Evolutionary conservation across 805 yeast genomes (phyloP).

Genomic region (Kuraishia piskuri): DNA sequence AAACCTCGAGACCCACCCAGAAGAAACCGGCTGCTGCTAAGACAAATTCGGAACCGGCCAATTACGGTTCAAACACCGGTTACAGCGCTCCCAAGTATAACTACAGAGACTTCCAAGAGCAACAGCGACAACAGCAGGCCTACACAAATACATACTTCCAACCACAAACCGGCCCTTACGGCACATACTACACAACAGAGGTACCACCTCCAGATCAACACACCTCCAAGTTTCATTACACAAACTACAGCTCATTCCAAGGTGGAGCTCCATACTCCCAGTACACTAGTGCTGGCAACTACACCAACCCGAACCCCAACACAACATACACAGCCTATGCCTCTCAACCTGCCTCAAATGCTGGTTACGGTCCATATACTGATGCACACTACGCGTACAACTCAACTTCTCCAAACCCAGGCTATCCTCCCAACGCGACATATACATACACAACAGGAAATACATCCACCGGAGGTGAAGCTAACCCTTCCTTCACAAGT

Average conservation of each 20-base stretch:
- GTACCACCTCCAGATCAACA: no score
- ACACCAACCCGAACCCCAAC: background rate
- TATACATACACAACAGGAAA: background rate
- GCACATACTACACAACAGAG: no score
- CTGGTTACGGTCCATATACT: background rate
- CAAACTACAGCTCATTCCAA: background rate
- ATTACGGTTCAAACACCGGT: background rate
- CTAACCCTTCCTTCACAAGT: background rate
- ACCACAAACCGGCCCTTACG: background rate
- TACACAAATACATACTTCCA: background rate
- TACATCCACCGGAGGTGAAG: background rate
- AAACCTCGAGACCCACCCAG: background rate
- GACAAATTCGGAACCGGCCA: background rate
- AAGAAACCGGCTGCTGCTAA: background rate
- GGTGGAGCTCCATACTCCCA: background rate
- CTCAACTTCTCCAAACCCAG: background rate
- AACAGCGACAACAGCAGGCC: background rate
- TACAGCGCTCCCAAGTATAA: background rate
- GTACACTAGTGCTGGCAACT: background rate
- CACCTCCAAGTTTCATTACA: background rate
- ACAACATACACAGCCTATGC: background rate
- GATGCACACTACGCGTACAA: background rate
- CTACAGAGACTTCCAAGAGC: background rate
- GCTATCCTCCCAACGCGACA: background rate
- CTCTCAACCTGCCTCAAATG: background rate